Percentiles rank a stretch among this genome's conserved stretches.
These are phyloP conservation scores for Apiotrichum porosum DNA, from an alignment of 1,284 basidiomycete genomes.

Conservation along the genomic window DNA sequence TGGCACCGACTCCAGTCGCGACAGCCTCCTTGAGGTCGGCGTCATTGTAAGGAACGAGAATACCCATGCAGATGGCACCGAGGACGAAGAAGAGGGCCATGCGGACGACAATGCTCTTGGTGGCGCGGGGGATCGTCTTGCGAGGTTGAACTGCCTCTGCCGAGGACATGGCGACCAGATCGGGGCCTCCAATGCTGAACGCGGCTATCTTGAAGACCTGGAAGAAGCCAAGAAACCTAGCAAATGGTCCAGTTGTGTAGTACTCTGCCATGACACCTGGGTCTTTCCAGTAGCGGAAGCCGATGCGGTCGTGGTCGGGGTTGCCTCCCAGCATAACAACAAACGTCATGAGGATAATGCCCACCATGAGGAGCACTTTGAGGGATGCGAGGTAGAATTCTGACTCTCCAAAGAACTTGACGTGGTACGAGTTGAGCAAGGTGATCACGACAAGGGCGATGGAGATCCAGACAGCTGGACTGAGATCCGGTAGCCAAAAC, in stretches of 20 bases:
- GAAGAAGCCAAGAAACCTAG: conserved; percentile 29
- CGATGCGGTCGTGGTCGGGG: conserved; percentile 24
- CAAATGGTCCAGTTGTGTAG: conserved; percentile 8
- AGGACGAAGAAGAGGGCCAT: conserved; percentile 57
- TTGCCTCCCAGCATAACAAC: conserved; percentile 32
- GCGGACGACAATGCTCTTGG: conserved; percentile 20
- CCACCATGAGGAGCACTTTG: conserved; percentile 26
- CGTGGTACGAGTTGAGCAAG: conserved; percentile 14
- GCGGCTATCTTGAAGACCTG: conserved; percentile 27
- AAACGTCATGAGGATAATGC: conserved; percentile 28
- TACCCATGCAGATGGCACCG: conserved; percentile 58
- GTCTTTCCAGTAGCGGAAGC: conserved; percentile 32
- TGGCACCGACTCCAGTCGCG: conserved; percentile 12
- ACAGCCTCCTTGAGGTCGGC: conserved; percentile 1
- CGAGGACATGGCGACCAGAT: conserved; percentile 26
- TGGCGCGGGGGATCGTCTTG: conserved; percentile 54
- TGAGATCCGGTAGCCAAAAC: conserved; percentile 25
- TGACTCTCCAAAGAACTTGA: conserved; percentile 18
- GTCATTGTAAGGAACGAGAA: conserved; percentile 24
- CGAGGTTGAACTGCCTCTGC: conserved; percentile 33
- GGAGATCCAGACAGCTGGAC: conserved; percentile 20
- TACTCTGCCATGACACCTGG: conserved; percentile 24
- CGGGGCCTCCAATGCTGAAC: conserved; percentile 34
- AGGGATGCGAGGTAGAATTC: conserved; percentile 20
- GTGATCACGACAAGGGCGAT: conserved; percentile 19